These are phyloP conservation scores for Colletotrichum sojae DNA, from an alignment of 2,329 filamentous ascomycete species.

Conservation along the genomic window DNA sequence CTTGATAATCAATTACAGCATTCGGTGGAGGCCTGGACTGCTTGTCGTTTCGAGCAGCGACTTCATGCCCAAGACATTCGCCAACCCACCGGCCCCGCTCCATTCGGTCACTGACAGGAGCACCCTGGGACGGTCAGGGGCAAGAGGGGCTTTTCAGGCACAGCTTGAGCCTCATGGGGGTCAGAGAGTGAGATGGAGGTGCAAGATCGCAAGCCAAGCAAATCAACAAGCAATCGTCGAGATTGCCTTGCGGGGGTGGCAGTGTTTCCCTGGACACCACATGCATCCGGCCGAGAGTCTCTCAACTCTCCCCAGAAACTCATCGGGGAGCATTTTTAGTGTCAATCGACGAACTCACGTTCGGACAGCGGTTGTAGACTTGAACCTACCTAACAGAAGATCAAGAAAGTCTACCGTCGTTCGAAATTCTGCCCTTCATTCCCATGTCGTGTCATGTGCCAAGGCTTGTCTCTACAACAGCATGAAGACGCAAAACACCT, in stretches of 20 bases:
- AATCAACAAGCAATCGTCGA: constrained; percentile 1
- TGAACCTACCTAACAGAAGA: too few relatives aligned
- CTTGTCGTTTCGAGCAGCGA: not conserved
- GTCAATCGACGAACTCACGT: too few relatives aligned
- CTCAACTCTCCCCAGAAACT: not conserved
- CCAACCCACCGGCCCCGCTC: not conserved
- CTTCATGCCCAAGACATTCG: not conserved
- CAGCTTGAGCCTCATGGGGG: constrained; percentile 10
- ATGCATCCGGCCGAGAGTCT: not conserved
- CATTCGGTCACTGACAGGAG: not conserved
- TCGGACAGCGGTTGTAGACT: not conserved
- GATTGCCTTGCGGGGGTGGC: constrained; percentile 8
- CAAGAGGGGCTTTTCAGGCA: not conserved
- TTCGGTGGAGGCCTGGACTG: not conserved
- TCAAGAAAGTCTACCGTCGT: too few relatives aligned
- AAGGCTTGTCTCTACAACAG: constrained; percentile 1
- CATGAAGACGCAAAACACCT: not conserved
- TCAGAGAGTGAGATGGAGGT: not conserved
- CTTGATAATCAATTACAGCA: constrained; percentile 8
- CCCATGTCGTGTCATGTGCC: not conserved
- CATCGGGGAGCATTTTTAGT: not conserved
- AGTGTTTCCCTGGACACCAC: not conserved
- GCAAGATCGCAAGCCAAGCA: not conserved
- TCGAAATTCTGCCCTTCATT: not conserved
- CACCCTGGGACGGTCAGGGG: not conserved